These are phyloP conservation scores for Pholiota conissans DNA, from an alignment of 768 basidiomycete genomes.

Conservation along the genomic window DNA sequence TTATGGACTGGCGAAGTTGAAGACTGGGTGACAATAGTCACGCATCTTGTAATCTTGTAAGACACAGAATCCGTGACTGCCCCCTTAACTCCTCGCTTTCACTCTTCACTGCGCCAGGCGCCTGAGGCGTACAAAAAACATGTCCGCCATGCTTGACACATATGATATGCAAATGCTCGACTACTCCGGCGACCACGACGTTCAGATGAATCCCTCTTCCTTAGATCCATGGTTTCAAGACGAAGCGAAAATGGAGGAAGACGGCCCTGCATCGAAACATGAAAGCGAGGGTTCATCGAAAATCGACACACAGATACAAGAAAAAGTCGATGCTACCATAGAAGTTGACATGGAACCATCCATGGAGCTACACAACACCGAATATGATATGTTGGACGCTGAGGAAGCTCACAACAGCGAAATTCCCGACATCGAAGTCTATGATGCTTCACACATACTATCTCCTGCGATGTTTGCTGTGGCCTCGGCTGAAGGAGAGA, in stretches of 20 bases:
- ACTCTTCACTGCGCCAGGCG: neutral
- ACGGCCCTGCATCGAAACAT: slow-evolving; percentile 24
- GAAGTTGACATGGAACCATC: slow-evolving; percentile 71
- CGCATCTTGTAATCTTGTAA: neutral
- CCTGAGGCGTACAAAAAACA: slow-evolving; percentile 16
- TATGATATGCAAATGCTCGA: slow-evolving; percentile 70
- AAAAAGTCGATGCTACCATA: slow-evolving; percentile 40
- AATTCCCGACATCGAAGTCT: slow-evolving; percentile 48
- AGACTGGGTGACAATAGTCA: neutral
- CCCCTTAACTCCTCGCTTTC: neutral
- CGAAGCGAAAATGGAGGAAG: slow-evolving; percentile 64
- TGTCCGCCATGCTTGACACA: slow-evolving; percentile 47
- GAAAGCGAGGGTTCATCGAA: slow-evolving; percentile 13
- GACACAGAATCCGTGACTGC: neutral
- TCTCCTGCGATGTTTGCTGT: slow-evolving; percentile 20
- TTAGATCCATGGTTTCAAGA: slow-evolving; percentile 53
- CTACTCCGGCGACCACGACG: slow-evolving; percentile 55
- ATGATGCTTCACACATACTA: slow-evolving; percentile 32
- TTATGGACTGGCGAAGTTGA: neutral
- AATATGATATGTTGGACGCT: slow-evolving; percentile 60
- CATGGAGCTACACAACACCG: slow-evolving; percentile 41
- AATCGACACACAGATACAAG: slow-evolving; percentile 18
- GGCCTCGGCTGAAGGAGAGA: neutral
- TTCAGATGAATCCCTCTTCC: slow-evolving; percentile 54
- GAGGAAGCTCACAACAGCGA: slow-evolving; percentile 30